Base-by-base conservation (phyloP, 345 rosid genomes). In the Dovyalis caffra region DNA sequence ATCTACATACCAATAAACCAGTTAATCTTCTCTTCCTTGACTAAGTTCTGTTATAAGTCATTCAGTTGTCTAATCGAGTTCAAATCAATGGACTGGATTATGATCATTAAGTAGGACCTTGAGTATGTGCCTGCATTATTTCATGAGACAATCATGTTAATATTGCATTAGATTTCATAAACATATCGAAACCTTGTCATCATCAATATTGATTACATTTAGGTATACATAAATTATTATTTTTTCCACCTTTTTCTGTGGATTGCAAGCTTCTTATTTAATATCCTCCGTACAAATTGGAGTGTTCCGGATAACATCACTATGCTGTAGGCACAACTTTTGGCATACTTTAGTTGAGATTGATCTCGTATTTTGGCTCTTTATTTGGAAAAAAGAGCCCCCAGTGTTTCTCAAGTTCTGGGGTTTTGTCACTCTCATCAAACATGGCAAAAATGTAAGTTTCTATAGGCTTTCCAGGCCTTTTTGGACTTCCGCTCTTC, bases 361-460 rank as follows among this genome's bases (percentile, higher is more conserved):
- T 78, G 71, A 85, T 76, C 1, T 31, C 67, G 58, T 91, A 91
- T 76, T 88, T 91, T 16, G 87, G 81, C 71, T 81, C 81, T 66
- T 74, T 82, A 34, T 87, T 77, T 0, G 92, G 92, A 7, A 5
- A 40, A 77, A 88, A 91, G 18, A 89, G 67, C 66, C 97, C 92
- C 77, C 79, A 91, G 21, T 66, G 65, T 77, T 80, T 91, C 83
- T 91, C 97, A 21, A 1, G 25, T 21, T 88, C 92, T 0, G 85
- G 85, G n/a, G 4, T 61, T 74, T 89, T 91, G 75, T 11, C 12
- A 60, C 78, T 83, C 83, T 91, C 92, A 73, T 91, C 85, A 74
- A 82, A 89, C 89, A 86, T 79, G 15, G 89, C 88, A 53, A 89
- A 91, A 66, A 91, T 74, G 28, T 91, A 91, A 1, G 96, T 88